Percentiles rank a stretch among this genome's conserved stretches.
Conservation (phyloP, 176 grass and related monocot genomes). For the Elymus sibiricus region DNA sequence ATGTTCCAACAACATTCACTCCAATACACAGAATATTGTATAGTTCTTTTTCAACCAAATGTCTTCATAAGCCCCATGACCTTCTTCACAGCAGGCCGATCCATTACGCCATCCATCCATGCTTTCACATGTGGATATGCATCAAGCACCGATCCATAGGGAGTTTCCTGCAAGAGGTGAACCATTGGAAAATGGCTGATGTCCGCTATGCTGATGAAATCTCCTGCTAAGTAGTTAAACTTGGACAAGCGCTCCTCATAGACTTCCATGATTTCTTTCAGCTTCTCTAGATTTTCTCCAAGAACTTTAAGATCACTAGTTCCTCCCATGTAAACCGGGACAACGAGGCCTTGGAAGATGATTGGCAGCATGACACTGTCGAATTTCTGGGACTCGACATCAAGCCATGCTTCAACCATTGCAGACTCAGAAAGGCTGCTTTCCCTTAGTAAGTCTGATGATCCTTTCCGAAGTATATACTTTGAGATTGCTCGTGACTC, state of each 20-base stretch:
- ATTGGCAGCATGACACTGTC: neutral
- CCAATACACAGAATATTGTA: neutral
- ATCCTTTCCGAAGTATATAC: neutral
- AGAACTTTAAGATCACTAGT: neutral
- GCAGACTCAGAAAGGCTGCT: neutral
- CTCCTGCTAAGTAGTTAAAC: neutral
- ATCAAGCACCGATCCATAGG: neutral
- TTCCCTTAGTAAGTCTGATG: neutral
- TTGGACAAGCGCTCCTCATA: neutral
- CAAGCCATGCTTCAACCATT: neutral
- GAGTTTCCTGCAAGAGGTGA: neutral
- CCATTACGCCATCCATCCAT: neutral
- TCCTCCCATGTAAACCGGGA: neutral
- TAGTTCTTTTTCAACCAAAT: neutral
- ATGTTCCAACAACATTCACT: too few relatives aligned
- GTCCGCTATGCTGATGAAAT: slow-evolving; percentile 1
- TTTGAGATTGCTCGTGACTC: neutral
- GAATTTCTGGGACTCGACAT: neutral
- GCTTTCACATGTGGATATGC: neutral
- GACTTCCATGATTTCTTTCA: neutral
- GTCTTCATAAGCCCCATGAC: neutral
- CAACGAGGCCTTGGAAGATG: neutral
- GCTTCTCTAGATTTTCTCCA: neutral
- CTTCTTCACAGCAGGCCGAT: neutral
- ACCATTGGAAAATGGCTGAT: neutral